Evolutionary conservation across 768 basidiomycete species (phyloP), one percentile per base, ranked within the genome.

Genomic region (Pleurotus platypus): DNA sequence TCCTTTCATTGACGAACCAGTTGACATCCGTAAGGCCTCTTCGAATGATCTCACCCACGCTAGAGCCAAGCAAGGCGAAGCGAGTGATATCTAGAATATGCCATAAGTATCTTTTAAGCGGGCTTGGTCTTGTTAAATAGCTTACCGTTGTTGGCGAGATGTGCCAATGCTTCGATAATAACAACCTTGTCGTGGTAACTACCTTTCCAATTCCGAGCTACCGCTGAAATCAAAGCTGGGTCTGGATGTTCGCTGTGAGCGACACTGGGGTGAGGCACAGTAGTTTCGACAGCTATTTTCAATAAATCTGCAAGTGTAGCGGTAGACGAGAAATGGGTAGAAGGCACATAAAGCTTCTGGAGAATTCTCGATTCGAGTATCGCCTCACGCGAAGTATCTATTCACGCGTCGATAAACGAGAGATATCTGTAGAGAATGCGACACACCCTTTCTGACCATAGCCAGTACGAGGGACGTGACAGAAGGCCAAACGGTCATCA

Each of bases 401-500:
- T 48, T 15, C 26, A 6, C 8, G 15, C 9, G 13, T 48, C 22
- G 24, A 24, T 24, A 20, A 35, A 9, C 2, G 30, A 9, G 30
- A 35, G 30, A 9, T 4, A 9, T 11, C 30, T 35, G 9, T 15
- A 18, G 2, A 18, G 22, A 15, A 24, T 8, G n/a, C 6, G 24
- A 15, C 46, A 24, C 3, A 48, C 46, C 46, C 1, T 48, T 48
- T 15, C 13, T 24, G 7, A 24, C 18, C 49, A 50, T 50, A 35
- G 12, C 37, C 13, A 30, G 37, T n/a, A 27, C n/a, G 20, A 50
- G 16, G 9, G 26, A 26, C 30, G 37, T 20, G 15, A 15, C 27
- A 30, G 30, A 50, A 27, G 27, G 37, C 27, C 85, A 39, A 15
- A 45, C 7, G 42, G 13, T 9, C 7, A 13, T 43, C 5, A 26